Evolutionary conservation across 2,329 filamentous ascomycete species (phyloP).

Genomic region (Aspergillus sclerotialis): DNA sequence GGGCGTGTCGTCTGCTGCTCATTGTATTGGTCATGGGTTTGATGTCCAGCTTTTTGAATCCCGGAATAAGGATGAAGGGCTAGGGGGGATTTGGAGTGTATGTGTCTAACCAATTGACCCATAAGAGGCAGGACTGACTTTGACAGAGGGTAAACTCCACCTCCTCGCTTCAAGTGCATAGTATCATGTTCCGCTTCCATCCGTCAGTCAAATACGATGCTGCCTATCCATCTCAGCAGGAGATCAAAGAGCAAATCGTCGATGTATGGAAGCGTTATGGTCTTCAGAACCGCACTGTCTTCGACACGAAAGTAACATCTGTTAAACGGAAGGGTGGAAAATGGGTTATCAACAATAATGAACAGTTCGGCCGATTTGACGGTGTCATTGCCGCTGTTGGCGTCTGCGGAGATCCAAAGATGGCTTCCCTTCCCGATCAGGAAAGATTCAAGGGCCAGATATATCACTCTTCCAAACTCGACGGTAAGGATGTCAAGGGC

Average conservation of each 20-base stretch:
- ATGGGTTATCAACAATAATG: slow-evolving; percentile 73
- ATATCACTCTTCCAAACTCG: slow-evolving; percentile 68
- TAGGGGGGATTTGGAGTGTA: slow-evolving; percentile 78
- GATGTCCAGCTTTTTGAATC: slow-evolving; percentile 74
- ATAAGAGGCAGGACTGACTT: no score
- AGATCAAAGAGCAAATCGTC: slow-evolving; percentile 67
- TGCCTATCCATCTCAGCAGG: slow-evolving; percentile 70
- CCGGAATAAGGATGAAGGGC: slow-evolving; percentile 51
- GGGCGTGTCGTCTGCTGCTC: slow-evolving; percentile 68
- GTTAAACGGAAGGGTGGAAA: slow-evolving; percentile 61
- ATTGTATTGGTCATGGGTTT: slow-evolving; percentile 80
- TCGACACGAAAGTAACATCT: slow-evolving; percentile 62
- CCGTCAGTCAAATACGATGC: slow-evolving; percentile 67
- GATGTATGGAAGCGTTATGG: slow-evolving; percentile 69
- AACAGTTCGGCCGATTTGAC: slow-evolving; percentile 67
- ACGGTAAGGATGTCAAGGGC: slow-evolving; percentile 63
- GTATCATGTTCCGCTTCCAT: slow-evolving; percentile 81
- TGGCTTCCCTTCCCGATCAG: slow-evolving; percentile 63
- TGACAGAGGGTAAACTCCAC: slow-evolving; percentile 76
- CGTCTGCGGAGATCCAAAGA: slow-evolving; percentile 71
- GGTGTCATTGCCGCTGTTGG: slow-evolving; percentile 73
- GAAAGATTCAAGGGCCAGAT: slow-evolving; percentile 65
- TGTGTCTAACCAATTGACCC: slow-evolving; percentile 19
- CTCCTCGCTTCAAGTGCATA: slow-evolving; percentile 76
- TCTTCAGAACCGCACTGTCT: slow-evolving; percentile 63